Evolutionary conservation across 1,284 basidiomycete genomes (phyloP), one percentile per base, ranked within the genome.

Genomic region (Vanrija sp.): DNA sequence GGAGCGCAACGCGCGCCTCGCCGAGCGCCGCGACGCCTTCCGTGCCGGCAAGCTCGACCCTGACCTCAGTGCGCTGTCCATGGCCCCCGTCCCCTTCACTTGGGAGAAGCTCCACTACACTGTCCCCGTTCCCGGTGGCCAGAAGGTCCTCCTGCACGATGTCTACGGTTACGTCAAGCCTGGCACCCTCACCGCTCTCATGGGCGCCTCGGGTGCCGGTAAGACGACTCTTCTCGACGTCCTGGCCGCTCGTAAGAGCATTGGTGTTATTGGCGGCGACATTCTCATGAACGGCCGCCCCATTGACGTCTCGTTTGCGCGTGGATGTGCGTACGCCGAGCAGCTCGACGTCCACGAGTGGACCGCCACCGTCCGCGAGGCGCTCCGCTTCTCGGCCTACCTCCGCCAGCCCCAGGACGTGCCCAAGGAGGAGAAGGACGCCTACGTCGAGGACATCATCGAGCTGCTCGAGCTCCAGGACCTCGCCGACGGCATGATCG

Each of bases 271-370:
- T 38, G 66, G 71, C 43, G 80, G 81, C 16, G 78, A 81, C 38
- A 69, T 77, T 14, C 60, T 75, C 39, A 78, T 80, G 61, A 76
- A 89, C 53, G 83, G 82, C 34, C 73, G 78, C 57, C 72, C 75
- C 3, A 73, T 79, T 12, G 78, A 76, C 46, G 65, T 73, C 45
- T 78, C 75, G 55, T 75, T 75, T 59, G 68, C 69, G 38, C 78
- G 82, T 54, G 79, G 80, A 43, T 82, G 81, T 42, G 82, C 79
- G 8, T 82, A 80, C 59, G 88, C 87, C 38, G 61, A 65, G 46
- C 60, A 60, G 55, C 65, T 69, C 83, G 91, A 94, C 66, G 85
- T 88, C 2, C 91, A 94, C 72, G 89, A 91, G 74, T 86, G 84
- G 59, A 91, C 88, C 12, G 84, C 90, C 6, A 83, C 82, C 28